A percentile compares a stretch with the other conserved stretches of the same genome.
Evolutionary conservation across 1,284 basidiomycete species (phyloP).

Genomic region (Leccinum solheimii): DNA sequence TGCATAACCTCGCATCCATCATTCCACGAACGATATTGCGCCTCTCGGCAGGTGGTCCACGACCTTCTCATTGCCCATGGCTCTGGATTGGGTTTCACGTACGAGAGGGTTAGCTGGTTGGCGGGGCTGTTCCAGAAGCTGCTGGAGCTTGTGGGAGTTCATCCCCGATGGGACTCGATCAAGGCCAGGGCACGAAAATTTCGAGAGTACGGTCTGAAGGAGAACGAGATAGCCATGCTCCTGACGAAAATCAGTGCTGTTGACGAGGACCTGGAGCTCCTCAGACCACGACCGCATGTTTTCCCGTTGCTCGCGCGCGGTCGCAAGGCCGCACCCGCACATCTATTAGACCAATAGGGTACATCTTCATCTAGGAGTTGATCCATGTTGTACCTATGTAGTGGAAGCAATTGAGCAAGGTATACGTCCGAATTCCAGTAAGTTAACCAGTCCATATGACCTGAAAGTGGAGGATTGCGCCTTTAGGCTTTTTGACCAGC

Average conservation of each 20-base stretch:
- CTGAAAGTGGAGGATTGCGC: not conserved
- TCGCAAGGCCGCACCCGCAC: constrained; percentile 15
- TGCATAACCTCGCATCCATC: constrained; percentile 34
- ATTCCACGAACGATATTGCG: constrained; percentile 27
- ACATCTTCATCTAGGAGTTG: constrained; percentile 7
- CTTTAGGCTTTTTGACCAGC: constrained; percentile 9
- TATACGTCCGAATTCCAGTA: not conserved
- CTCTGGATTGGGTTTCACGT: constrained; percentile 20
- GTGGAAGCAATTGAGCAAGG: not conserved
- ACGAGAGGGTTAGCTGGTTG: constrained; percentile 30
- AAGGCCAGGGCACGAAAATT: constrained; percentile 29
- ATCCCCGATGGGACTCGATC: constrained; percentile 26
- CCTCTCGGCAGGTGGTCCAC: constrained; percentile 26
- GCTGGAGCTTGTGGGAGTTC: constrained; percentile 29
- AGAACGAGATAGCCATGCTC: constrained; percentile 25
- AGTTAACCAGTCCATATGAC: not conserved
- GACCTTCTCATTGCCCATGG: constrained; percentile 28
- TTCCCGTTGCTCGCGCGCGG: constrained; percentile 7
- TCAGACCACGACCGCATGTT: constrained; percentile 15
- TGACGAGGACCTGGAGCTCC: constrained; percentile 23
- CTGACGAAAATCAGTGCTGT: constrained; percentile 23
- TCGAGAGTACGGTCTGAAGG: constrained; percentile 31
- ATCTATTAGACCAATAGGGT: constrained; percentile 5
- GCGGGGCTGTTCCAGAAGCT: constrained; percentile 27
- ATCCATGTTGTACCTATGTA: constrained; percentile 9